Percentiles rank a stretch among this genome's conserved stretches.
Conservation (phyloP, 768 basidiomycete species). For the Gloeophyllum trabeum region DNA sequence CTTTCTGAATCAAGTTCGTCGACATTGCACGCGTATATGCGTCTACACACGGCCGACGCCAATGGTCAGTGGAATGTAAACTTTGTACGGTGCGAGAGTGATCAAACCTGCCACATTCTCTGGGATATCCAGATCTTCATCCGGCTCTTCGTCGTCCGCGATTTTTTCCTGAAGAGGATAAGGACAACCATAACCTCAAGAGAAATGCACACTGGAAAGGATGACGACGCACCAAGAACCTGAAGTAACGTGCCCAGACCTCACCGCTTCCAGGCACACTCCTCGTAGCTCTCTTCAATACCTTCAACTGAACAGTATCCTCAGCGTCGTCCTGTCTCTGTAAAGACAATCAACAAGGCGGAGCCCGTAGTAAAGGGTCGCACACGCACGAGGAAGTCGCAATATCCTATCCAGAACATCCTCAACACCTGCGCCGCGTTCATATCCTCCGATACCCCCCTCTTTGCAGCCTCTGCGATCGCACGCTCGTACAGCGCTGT, state of each 20-base stretch:
- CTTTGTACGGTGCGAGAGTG: background rate
- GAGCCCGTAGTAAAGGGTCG: background rate
- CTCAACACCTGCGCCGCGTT: constrained; percentile 48
- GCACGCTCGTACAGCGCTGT: constrained; percentile 60
- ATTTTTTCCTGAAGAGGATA: background rate
- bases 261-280: constrained; percentile 72
- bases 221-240: constrained; percentile 46
- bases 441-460: constrained; percentile 39
- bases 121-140: constrained; percentile 10
- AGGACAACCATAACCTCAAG: no score
- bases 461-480: constrained; percentile 58
- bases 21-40: constrained; percentile 46
- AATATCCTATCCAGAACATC: constrained; percentile 65
- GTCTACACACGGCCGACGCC: constrained; percentile 22
- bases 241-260: constrained; percentile 70
- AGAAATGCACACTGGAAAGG: background rate
- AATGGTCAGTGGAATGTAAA: background rate
- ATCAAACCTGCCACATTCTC: constrained; percentile 17
- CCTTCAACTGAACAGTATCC: constrained; percentile 26
- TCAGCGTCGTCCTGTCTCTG: constrained; percentile 38
- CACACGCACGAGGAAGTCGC: constrained; percentile 47
- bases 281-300: constrained; percentile 47
- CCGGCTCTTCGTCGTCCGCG: background rate
- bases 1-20: constrained; percentile 39
- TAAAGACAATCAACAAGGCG: constrained; percentile 2